Percentiles rank a stretch among this genome's conserved stretches.
Evolutionary conservation across 495 filamentous ascomycete species (phyloP).

Genomic region (Aspergillus panamensis): DNA sequence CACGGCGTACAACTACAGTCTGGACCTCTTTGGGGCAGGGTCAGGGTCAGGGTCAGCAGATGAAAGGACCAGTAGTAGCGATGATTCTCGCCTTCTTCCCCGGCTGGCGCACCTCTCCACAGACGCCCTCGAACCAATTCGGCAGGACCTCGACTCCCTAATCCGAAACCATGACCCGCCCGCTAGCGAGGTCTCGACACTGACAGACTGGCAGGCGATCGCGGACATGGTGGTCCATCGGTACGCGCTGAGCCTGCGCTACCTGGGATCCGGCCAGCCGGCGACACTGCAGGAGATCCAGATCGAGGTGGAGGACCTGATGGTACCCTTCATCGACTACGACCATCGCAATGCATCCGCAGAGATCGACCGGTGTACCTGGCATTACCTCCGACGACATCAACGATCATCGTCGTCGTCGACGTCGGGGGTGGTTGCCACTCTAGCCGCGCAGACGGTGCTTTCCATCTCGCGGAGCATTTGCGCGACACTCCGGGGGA

Average conservation of each 20-base stretch:
- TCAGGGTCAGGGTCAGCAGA: too few species aligned
- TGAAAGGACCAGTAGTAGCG: too few species aligned
- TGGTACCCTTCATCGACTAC: constrained; percentile 52
- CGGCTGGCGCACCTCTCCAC: constrained; percentile 39
- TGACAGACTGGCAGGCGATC: constrained; percentile 61
- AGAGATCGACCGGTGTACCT: constrained; percentile 47
- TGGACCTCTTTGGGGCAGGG: constrained; percentile 47
- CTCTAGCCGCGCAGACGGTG: constrained; percentile 41
- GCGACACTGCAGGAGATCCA: constrained; percentile 32
- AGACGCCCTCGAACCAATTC: constrained; percentile 39
- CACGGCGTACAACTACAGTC: constrained; percentile 51
- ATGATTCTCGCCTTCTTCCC: constrained; percentile 36
- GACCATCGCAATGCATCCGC: constrained; percentile 28
- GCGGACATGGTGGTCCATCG: constrained; percentile 59
- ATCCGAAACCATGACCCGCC: constrained; percentile 26
- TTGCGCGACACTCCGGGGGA: constrained; percentile 48
- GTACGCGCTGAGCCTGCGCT: constrained; percentile 51
- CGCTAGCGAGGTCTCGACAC: constrained; percentile 15
- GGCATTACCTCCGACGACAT: constrained; percentile 44
- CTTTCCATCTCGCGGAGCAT: constrained; percentile 44
- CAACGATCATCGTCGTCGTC: neutral
- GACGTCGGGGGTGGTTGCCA: constrained; percentile 1
- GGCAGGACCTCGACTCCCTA: constrained; percentile 38
- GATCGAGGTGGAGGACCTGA: constrained; percentile 42
- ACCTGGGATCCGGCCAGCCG: constrained; percentile 41